Evolutionary conservation across 1,284 basidiomycete genomes (phyloP), one percentile per base, ranked within the genome.

Genomic region (Anthracocystis panici-leucophaei): DNA sequence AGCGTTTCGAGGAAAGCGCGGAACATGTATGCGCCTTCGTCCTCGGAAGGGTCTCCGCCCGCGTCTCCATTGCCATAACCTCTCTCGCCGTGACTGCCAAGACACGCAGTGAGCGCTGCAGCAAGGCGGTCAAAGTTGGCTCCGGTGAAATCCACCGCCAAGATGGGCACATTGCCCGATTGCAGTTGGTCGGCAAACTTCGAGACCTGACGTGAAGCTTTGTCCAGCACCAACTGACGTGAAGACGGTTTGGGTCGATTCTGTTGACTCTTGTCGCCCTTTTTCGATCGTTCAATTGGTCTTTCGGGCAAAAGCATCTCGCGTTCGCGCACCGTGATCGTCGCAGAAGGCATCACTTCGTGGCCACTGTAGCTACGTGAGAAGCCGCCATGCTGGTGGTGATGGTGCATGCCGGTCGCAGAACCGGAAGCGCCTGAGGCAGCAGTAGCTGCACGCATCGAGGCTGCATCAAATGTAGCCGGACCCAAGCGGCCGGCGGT

Each of bases 141-240:
- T 3, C 75, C 70, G 5, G 72, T 55, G 21, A 84, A 67, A 56
- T 84, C 81, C 2, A 82, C 80, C 18, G 80, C 82, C 20, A 82
- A 49, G 27, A 84, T 71, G 18, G 82, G 79, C 10, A 81, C 52
- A n/a, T 71, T 65, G 27, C 80, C 79, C 11, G 66, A 55, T 16
- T 77, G 60, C 20, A 84, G 53, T 33, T 70, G 63, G 23, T 80
- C 78, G 2, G 65, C 75, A 23, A 82, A 63, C 12, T 76, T 75
- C 18, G 64, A 60, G 3, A 77, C 73, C 42, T 84, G 77, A 6
- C 70, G 57, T 7, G 75, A 70, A 0, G 81, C 82, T 45, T 78
- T 75, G 45, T 83, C 77, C 29, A 81, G 70, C 25, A 82, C 66
- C n/a, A 75, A 63, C 27, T 76, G 75, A 18, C 62, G 67, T 12